These are phyloP conservation scores for Arachis monticola DNA, from an alignment of 331 rosid species.

Conservation along the genomic window DNA sequence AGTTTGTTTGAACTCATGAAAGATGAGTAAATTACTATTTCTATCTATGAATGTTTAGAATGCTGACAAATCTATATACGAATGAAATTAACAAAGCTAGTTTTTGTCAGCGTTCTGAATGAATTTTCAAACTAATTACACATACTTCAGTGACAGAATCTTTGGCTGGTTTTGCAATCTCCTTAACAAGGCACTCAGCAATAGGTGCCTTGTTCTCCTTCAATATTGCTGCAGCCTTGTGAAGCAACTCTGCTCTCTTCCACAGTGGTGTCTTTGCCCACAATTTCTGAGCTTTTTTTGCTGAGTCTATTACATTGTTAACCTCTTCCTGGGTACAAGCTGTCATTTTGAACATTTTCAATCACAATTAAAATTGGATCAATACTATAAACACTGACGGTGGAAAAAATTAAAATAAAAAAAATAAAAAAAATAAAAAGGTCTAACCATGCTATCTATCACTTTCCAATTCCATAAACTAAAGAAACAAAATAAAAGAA, in stretches of 20 bases:
- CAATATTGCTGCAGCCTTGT: slow-evolving; percentile 81
- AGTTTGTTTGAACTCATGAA: too few species aligned
- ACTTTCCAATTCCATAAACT: slow-evolving; percentile 7
- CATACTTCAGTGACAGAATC: slow-evolving; percentile 75
- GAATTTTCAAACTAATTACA: too few species aligned
- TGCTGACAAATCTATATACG: too few species aligned
- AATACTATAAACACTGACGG: neutral
- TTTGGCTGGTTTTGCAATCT: slow-evolving; percentile 87
- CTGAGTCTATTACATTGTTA: slow-evolving; percentile 45
- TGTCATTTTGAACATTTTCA: slow-evolving; percentile 20
- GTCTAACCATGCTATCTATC: neutral
- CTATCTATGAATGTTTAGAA: too few species aligned
- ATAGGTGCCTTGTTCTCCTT: slow-evolving; percentile 76
- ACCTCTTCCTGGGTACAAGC: slow-evolving; percentile 61
- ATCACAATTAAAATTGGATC: slow-evolving; percentile 5
- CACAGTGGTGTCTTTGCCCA: slow-evolving; percentile 79
- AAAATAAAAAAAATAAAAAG: neutral
- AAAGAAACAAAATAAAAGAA: neutral
- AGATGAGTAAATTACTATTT: too few species aligned
- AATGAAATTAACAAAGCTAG: too few species aligned
- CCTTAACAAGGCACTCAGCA: slow-evolving; percentile 88
- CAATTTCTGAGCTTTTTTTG: slow-evolving; percentile 54
- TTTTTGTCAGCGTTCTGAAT: too few species aligned
- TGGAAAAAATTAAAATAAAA: neutral
- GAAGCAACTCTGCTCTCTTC: slow-evolving; percentile 91